Percentiles rank a stretch among this genome's conserved stretches.
Evolutionary conservation across 805 yeast species (phyloP).

Genomic region (Saccharomycopsis olivae): DNA sequence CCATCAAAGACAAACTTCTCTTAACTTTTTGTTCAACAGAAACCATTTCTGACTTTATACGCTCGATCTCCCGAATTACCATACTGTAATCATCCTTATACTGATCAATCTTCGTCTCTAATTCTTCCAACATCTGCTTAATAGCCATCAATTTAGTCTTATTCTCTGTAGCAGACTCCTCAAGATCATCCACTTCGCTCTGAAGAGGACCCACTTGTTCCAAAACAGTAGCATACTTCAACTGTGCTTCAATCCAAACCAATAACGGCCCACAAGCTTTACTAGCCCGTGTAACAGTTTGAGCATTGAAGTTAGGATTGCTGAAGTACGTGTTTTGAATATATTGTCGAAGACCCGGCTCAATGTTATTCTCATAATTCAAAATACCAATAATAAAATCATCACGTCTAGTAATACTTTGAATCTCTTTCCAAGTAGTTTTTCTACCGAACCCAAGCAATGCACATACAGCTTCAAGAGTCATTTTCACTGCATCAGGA

Average conservation of each 20-base stretch:
- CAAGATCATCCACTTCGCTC: constrained; percentile 51
- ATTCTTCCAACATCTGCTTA: constrained; percentile 69
- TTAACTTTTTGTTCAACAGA: constrained; percentile 47
- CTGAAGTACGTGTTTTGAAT: constrained; percentile 55
- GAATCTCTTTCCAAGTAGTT: constrained; percentile 72
- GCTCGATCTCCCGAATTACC: constrained; percentile 71
- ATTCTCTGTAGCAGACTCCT: constrained; percentile 49
- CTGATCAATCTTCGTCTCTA: constrained; percentile 54
- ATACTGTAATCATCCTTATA: constrained; percentile 62
- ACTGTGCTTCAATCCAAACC: constrained; percentile 85
- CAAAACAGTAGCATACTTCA: constrained; percentile 62
- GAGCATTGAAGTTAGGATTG: constrained; percentile 54
- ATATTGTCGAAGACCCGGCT: constrained; percentile 37
- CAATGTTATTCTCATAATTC: constrained; percentile 55
- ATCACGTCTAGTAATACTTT: constrained; percentile 66
- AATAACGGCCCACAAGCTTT: constrained; percentile 90
- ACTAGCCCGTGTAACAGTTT: constrained; percentile 76
- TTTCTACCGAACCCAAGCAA: constrained; percentile 60
- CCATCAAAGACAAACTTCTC: constrained; percentile 53
- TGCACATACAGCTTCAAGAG: constrained; percentile 80
- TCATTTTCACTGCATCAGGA: constrained; percentile 74
- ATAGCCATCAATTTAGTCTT: constrained; percentile 64
- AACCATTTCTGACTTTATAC: constrained; percentile 59
- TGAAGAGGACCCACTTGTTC: constrained; percentile 66
- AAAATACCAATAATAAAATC: constrained; percentile 82